A percentile compares a stretch with the other conserved stretches of the same genome.
Evolutionary conservation across 108 stramenopile genomes (phyloP).

Genomic region (Conticribra guillardii): DNA sequence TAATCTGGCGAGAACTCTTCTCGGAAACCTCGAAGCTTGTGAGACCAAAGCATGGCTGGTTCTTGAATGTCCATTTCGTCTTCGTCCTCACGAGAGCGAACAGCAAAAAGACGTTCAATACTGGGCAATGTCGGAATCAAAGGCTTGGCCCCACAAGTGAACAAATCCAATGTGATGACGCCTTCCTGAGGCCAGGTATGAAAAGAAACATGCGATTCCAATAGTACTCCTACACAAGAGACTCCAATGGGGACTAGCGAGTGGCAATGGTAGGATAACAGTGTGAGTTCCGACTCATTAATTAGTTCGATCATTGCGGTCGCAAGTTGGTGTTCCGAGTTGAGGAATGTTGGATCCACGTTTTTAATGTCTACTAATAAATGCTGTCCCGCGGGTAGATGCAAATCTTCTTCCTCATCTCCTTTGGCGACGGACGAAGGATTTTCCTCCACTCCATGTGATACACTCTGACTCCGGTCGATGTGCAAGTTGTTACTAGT

Average conservation of each 20-base stretch:
- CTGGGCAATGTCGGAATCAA: slow-evolving; percentile 65
- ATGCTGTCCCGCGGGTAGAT: slow-evolving; percentile 79
- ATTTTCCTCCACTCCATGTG: background rate
- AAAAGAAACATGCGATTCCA: slow-evolving; percentile 55
- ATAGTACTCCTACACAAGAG: slow-evolving; percentile 70
- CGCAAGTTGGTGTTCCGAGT: slow-evolving; percentile 62
- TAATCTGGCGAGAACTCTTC: slow-evolving; percentile 35
- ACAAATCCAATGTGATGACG: slow-evolving; percentile 81
- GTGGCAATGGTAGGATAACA: slow-evolving; percentile 78
- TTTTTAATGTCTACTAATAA: slow-evolving; percentile 67
- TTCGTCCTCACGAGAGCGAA: too few species aligned
- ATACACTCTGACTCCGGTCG: background rate
- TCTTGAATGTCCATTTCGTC: background rate
- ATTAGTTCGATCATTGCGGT: slow-evolving; percentile 69
- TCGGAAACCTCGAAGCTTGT: slow-evolving; percentile 74
- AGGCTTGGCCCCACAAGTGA: slow-evolving; percentile 68
- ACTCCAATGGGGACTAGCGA: slow-evolving; percentile 71
- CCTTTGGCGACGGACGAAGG: background rate
- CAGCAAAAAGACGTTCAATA: slow-evolving; percentile 64
- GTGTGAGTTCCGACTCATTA: slow-evolving; percentile 55
- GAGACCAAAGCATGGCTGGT: slow-evolving; percentile 66
- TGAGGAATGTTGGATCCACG: slow-evolving; percentile 60
- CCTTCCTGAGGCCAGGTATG: slow-evolving; percentile 46
- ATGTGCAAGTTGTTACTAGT: background rate
- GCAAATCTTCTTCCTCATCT: slow-evolving; percentile 47